A percentile compares a stretch with the other conserved stretches of the same genome.
Evolutionary conservation across 441 rosid species (phyloP).

Genomic region (Eutrema salsugineum): DNA sequence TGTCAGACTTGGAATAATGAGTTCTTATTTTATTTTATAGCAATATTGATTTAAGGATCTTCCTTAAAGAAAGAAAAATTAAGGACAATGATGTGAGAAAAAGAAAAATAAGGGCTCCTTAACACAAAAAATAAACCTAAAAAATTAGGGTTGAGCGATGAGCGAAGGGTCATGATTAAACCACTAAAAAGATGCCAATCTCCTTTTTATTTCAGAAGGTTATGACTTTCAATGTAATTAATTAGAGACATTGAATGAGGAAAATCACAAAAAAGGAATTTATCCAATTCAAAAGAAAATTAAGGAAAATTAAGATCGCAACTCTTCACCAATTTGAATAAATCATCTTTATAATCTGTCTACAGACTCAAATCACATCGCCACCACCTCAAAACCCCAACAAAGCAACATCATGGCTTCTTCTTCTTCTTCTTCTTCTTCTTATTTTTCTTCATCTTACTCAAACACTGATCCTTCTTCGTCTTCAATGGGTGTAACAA

Average conservation of each 20-base stretch:
- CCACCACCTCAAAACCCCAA: background rate
- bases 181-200: background rate
- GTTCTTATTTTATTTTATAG: no score
- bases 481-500: background rate
- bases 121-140: no score
- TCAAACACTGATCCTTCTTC: background rate
- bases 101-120: background rate
- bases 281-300: background rate
- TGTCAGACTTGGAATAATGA: no score
- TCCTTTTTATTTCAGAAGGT: background rate
- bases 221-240: background rate
- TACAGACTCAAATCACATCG: background rate
- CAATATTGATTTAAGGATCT: no score
- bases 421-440: background rate
- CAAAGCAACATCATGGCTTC: background rate
- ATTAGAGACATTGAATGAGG: constrained; percentile 2
- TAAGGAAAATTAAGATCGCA: background rate
- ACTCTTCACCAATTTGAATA: constrained; percentile 6
- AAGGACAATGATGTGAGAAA: background rate
- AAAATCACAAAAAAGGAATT: background rate
- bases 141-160: background rate
- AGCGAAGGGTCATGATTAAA: constrained; percentile 8
- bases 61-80: no score
- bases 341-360: constrained; percentile 1
- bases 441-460: background rate